A percentile compares a stretch with the other conserved stretches of the same genome.
Evolutionary conservation across 805 yeast genomes (phyloP).

Genomic region (Saccharomycopsis fibuligera): DNA sequence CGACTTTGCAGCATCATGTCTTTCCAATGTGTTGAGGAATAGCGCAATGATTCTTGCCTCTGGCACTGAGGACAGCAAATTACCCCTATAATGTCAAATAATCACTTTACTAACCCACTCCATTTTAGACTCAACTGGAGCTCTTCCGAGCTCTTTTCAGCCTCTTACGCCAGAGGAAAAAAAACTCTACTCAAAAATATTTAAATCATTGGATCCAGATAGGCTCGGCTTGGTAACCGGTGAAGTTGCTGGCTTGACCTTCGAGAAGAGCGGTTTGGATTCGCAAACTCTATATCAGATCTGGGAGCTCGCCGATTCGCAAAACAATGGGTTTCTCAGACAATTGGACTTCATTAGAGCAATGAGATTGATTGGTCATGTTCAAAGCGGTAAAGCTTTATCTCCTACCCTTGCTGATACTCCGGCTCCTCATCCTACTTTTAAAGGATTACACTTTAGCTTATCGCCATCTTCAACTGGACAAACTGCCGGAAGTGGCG

Average conservation of each 20-base stretch:
- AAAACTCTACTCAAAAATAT: slow-evolving; percentile 63
- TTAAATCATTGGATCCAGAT: slow-evolving; percentile 74
- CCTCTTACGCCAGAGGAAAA: slow-evolving; percentile 68
- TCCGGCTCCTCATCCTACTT: slow-evolving; percentile 56
- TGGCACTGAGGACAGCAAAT: no score
- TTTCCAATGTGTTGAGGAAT: no score
- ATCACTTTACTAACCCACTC: not conserved
- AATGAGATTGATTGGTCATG: slow-evolving; percentile 81
- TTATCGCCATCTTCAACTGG: slow-evolving; percentile 19
- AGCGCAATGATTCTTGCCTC: no score
- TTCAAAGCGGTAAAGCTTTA: slow-evolving; percentile 65
- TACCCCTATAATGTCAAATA: not conserved
- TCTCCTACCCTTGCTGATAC: slow-evolving; percentile 47
- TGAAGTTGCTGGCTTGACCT: slow-evolving; percentile 70
- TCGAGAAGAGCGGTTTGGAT: slow-evolving; percentile 81
- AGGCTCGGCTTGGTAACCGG: slow-evolving; percentile 81
- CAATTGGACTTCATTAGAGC: slow-evolving; percentile 79
- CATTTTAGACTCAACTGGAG: not conserved
- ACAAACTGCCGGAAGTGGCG: slow-evolving; percentile 33
- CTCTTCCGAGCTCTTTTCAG: slow-evolving; percentile 22
- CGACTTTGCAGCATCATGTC: no score
- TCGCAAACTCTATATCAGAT: slow-evolving; percentile 77
- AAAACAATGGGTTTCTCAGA: slow-evolving; percentile 76
- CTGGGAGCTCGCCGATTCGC: slow-evolving; percentile 93
- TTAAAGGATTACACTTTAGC: slow-evolving; percentile 4